Base-by-base conservation (phyloP, 305 asterid genomes). In the Caryopteris hybrid region DNA sequence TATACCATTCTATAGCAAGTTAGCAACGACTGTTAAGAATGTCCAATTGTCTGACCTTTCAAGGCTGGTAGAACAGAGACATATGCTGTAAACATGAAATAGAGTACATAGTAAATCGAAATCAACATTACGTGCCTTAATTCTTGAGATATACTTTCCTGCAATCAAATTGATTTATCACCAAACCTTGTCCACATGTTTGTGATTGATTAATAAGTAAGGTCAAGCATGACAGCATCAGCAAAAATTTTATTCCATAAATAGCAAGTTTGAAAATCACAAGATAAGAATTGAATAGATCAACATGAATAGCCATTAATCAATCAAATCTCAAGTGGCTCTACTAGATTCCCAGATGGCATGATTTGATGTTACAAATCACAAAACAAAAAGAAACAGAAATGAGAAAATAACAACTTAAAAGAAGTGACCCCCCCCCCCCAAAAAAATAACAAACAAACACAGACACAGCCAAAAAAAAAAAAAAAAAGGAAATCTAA, bases 301-400 rank as follows among this genome's bases (percentile, higher is more conserved):
- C 22, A 55, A 31, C 61, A 16, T 55, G 23, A 29, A 55, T 31
- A 14, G 10, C 6, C 9, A 53, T 25, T 13, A 13, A 25, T 3
- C 61, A 55, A 55, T 55, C 61, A 54, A 25, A 55, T 55, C 42
- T 55, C 22, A 31, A 29, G 60, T 55, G 43, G 61, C 42, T 29
- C 25, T 29, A 31, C 12, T 3, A 27, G 9, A 4, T 6, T 33
- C 9, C 1, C 9, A 33, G n/a, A 36, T 29, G 23, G 13, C 43
- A 29, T 53, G 38, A 53, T 51, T 51, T 5, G 59, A 52, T 23
- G 59, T 6, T 38, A 2, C 11, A 38, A 38, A 38, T 38, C 12
- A 38, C 11, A 10, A 38, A 41, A 11, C 0, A 41, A 41, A 41
- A 41, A 10, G 46, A 0, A 11, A 41, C 1, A 41, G 11, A 10